Evolutionary conservation across 2,329 filamentous ascomycete genomes (phyloP).

Genomic region (Acrocalymma vagum): DNA sequence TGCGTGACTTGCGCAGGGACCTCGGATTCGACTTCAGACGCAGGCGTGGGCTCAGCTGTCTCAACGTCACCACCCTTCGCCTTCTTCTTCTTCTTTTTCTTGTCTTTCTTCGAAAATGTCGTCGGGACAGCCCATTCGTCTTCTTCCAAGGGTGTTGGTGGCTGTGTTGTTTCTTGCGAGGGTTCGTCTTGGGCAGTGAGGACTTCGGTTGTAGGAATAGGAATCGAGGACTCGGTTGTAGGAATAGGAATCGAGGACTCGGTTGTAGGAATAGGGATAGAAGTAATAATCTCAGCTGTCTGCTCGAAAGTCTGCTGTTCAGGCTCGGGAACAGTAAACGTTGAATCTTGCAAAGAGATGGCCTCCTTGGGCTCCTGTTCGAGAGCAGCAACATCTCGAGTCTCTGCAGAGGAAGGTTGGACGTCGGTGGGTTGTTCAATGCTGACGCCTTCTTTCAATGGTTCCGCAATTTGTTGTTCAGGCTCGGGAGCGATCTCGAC

Average conservation of each 20-base stretch:
- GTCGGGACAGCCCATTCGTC: constrained; percentile 10
- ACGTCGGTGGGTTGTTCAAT: no score
- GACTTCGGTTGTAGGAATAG: background rate
- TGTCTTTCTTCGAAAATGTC: constrained; percentile 50
- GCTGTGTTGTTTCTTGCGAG: constrained; percentile 7
- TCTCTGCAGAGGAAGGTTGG: no score
- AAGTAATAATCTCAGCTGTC: background rate
- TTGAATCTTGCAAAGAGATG: constrained; percentile 4
- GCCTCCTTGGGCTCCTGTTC: no score
- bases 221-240: no score
- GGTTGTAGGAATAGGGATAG: no score
- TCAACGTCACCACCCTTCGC: constrained; percentile 13
- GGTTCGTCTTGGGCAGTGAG: constrained; percentile 1
- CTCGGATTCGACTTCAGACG: background rate
- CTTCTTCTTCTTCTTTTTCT: constrained; percentile 53
- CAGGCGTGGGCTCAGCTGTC: background rate
- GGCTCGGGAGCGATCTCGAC: constrained; percentile 5
- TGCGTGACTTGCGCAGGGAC: background rate
- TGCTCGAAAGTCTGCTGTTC: constrained; percentile 1
- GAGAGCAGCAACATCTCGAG: no score
- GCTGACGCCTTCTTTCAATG: no score
- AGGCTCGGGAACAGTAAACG: background rate
- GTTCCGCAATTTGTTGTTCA: no score
- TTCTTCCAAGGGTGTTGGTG: constrained; percentile 11
- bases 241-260: no score